phyloP scores from a whole-genome alignment of 2,329 filamentous ascomycete genomes.

The Curvularia sp. region DNA sequence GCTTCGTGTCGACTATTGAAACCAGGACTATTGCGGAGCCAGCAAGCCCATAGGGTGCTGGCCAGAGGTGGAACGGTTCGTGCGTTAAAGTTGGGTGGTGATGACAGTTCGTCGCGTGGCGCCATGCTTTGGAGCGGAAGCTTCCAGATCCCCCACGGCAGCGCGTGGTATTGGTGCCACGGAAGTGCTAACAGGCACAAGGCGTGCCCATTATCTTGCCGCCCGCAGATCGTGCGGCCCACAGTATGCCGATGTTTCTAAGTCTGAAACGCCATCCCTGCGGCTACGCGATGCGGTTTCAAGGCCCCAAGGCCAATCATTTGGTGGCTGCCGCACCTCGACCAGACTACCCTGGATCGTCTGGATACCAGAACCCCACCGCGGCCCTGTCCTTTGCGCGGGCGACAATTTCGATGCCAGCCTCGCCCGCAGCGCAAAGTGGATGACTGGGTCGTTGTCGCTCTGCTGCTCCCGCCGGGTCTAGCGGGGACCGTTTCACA shows the following conservation, averaged over 20 bases:
- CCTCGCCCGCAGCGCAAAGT: slow-evolving; percentile 14
- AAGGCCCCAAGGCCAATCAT: slow-evolving; percentile 44
- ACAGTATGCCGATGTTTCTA: slow-evolving; percentile 31
- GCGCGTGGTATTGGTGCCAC: slow-evolving; percentile 20
- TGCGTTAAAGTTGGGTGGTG: slow-evolving; percentile 10
- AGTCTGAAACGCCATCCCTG: slow-evolving; percentile 42
- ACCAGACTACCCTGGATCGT: slow-evolving; percentile 39
- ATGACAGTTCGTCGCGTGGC: slow-evolving; percentile 10
- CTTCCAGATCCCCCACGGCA: slow-evolving; percentile 6
- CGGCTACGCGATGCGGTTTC: slow-evolving; percentile 33
- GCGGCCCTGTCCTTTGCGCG: slow-evolving; percentile 7
- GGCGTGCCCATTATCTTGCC: slow-evolving; percentile 34
- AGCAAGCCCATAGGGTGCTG: not conserved
- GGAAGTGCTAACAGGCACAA: slow-evolving; percentile 28
- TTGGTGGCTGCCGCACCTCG: slow-evolving; percentile 37
- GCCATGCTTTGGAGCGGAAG: slow-evolving; percentile 8
- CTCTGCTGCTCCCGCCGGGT: slow-evolving; percentile 23
- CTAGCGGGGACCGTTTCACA: slow-evolving; percentile 38
- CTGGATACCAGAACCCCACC: slow-evolving; percentile 26
- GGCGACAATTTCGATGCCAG: slow-evolving; percentile 14
- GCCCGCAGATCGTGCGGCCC: slow-evolving; percentile 36
- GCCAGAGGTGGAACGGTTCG: slow-evolving; percentile 5
- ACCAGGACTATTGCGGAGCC: not conserved
- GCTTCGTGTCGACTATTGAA: not conserved
- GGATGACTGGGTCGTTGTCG: slow-evolving; percentile 25